phyloP scores from a whole-genome alignment of 73 alveolate species.

The Paraurostyla sp. region DNA sequence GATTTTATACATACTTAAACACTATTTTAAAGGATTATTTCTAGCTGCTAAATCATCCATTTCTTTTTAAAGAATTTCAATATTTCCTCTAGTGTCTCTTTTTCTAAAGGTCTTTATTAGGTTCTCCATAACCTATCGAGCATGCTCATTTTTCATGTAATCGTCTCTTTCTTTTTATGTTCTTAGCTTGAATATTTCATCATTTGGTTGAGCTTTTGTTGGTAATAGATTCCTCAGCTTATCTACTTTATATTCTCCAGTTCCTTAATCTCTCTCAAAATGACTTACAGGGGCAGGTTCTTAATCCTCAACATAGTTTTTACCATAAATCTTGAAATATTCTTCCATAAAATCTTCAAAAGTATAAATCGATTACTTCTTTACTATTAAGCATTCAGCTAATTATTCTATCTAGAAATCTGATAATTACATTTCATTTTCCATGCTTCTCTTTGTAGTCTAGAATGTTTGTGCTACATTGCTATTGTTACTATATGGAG shows the following conservation, averaged over 20 bases:
- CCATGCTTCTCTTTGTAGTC: not conserved
- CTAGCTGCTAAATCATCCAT: slow-evolving; percentile 38
- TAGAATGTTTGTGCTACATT: not conserved
- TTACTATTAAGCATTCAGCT: not conserved
- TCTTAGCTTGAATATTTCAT: not conserved
- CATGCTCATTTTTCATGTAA: slow-evolving; percentile 20
- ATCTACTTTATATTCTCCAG: slow-evolving; percentile 12
- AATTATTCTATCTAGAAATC: not conserved
- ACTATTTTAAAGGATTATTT: slow-evolving; percentile 19
- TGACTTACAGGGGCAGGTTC: slow-evolving; percentile 27
- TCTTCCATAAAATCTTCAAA: not conserved
- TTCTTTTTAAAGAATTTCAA: slow-evolving; percentile 22
- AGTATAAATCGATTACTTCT: not conserved
- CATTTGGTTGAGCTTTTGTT: not conserved
- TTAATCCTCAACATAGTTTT: slow-evolving; percentile 18
- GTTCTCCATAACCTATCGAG: slow-evolving; percentile 11
- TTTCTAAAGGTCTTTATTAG: not conserved
- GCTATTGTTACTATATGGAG: too few relatives aligned
- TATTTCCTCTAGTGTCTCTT: slow-evolving; percentile 47
- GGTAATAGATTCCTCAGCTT: slow-evolving; percentile 12
- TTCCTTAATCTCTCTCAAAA: slow-evolving; percentile 7
- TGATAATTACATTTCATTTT: not conserved
- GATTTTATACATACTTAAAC: slow-evolving; percentile 58
- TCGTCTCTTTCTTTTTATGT: slow-evolving; percentile 51
- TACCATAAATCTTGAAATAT: not conserved